phyloP scores from a whole-genome alignment of 225 moss, liverwort and hornwort genomes.

The Marchantia paleacea region DNA sequence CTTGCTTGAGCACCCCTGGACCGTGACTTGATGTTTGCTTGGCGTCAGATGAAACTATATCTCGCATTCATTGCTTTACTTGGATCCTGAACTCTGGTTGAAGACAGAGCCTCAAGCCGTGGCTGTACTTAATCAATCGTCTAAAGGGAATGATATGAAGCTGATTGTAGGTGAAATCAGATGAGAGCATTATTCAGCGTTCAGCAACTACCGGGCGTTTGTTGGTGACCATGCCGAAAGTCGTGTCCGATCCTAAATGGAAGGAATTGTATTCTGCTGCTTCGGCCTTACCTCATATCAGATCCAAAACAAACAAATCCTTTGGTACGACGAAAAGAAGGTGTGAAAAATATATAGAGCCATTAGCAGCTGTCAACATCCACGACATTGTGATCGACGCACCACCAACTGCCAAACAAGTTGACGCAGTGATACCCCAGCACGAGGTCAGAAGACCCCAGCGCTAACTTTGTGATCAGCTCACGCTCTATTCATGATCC shows the following conservation, averaged over 20 bases:
- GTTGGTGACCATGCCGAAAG: slow-evolving; percentile 58
- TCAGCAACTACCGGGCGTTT: slow-evolving; percentile 69
- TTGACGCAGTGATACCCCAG: not conserved
- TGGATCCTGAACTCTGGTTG: too few species aligned
- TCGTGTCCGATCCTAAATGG: slow-evolving; percentile 2
- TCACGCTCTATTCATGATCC: not conserved
- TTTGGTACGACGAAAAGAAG: slow-evolving; percentile 21
- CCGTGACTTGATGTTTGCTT: too few species aligned
- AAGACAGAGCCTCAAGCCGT: too few species aligned
- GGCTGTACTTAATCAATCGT: too few species aligned
- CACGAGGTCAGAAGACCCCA: not conserved
- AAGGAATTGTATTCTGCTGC: slow-evolving; percentile 31
- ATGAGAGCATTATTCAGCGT: slow-evolving; percentile 65
- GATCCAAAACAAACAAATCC: slow-evolving; percentile 26
- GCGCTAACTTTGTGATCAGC: not conserved
- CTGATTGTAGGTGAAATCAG: slow-evolving; percentile 60
- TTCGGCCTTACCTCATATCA: slow-evolving; percentile 31
- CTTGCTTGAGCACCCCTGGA: too few species aligned
- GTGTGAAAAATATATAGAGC: slow-evolving; percentile 10
- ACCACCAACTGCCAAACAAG: not conserved
- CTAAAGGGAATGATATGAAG: not conserved
- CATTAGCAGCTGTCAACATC: slow-evolving; percentile 36
- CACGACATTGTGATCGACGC: slow-evolving; percentile 25
- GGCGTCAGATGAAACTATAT: too few species aligned
- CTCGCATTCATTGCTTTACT: too few species aligned